phyloP scores from a whole-genome alignment of 768 basidiomycete species.

The Baorangia bicolor region DNA sequence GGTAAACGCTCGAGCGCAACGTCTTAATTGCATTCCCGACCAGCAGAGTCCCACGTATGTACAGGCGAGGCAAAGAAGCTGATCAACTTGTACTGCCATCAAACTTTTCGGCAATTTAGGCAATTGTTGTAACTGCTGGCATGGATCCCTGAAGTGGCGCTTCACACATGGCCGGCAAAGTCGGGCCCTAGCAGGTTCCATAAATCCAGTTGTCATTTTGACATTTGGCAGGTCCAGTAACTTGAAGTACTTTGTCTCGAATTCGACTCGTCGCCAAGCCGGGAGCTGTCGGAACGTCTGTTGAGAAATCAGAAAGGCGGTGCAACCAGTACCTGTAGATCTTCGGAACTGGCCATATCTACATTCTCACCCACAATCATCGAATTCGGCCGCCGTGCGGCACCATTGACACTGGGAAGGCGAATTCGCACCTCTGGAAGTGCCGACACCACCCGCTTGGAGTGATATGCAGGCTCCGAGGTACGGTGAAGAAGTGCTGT shows the following conservation, averaged over 20 bases:
- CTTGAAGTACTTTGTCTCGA: constrained; percentile 1
- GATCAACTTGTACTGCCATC: constrained; percentile 32
- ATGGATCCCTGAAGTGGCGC: constrained; percentile 15
- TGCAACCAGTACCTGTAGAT: constrained; percentile 19
- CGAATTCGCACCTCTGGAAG: not conserved
- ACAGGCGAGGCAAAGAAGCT: constrained; percentile 36
- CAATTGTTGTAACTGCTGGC: constrained; percentile 16
- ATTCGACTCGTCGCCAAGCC: not conserved
- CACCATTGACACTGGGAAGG: not conserved
- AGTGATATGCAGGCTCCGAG: not conserved
- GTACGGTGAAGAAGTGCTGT: not conserved
- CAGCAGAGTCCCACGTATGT: constrained; percentile 37
- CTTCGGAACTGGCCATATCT: not conserved
- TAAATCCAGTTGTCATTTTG: not conserved
- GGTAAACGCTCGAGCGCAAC: constrained; percentile 19
- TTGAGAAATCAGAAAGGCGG: constrained; percentile 16
- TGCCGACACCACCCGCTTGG: not conserved
- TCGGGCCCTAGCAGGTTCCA: not conserved
- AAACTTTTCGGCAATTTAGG: constrained; percentile 25
- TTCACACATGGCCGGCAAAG: not conserved
- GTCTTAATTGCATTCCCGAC: constrained; percentile 33
- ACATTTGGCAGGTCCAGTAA: not conserved
- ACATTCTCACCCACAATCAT: not conserved
- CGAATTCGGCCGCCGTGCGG: not conserved
- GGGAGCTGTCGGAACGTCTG: constrained; percentile 6